Evolutionary conservation across 441 rosid species (phyloP), one percentile per base, ranked within the genome.

Genomic region (Erodium trifolium): DNA sequence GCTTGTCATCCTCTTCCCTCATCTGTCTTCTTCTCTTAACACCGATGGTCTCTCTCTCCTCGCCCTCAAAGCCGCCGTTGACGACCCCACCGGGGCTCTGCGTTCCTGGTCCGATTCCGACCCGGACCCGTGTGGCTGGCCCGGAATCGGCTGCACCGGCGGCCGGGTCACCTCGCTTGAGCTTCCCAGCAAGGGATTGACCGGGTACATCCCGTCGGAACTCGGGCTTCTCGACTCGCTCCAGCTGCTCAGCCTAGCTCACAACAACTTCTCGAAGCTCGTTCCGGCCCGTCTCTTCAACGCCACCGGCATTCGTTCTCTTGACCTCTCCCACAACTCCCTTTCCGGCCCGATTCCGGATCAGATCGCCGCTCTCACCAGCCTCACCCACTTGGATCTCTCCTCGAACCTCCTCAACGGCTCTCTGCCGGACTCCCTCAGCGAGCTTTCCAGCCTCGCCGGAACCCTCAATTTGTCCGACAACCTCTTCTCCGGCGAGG

Each of bases 161-260:
- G 82, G 85, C 0, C 91, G 96, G 43, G 99, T 93, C 41, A 95
- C 92, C 31, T 93, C 93, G 12, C 78, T 93, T 68, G 71, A 92
- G 2, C 55, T 90, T 43, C 67, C 96, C 70, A 90, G 83, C 0
- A 83, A 85, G 76, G 73, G 68, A 68, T 86, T 93, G 66, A 83
- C 83, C 3, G 97, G 99, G 0, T 91, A 91, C 23, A 87, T 91
- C 63, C 96, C 99, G 0, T 91, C 96, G 0, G 96, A 93, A 85
- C 87, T 93, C 0, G 97, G 99, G 0, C 84, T 82, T 0, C 75
- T 93, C 1, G 34, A 78, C 6, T 89, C 77, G 68, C 97, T 93
- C 79, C 92, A 97, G 27, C 86, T 92, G 16, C 88, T 93, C 45
- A 91, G 90, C 63, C 87, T 93, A 70, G 97, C 91, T 71, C 76